Percentiles rank a stretch among this genome's conserved stretches.
phyloP scores from a whole-genome alignment of 2,329 filamentous ascomycete species.

The Aspergillus sergii region DNA sequence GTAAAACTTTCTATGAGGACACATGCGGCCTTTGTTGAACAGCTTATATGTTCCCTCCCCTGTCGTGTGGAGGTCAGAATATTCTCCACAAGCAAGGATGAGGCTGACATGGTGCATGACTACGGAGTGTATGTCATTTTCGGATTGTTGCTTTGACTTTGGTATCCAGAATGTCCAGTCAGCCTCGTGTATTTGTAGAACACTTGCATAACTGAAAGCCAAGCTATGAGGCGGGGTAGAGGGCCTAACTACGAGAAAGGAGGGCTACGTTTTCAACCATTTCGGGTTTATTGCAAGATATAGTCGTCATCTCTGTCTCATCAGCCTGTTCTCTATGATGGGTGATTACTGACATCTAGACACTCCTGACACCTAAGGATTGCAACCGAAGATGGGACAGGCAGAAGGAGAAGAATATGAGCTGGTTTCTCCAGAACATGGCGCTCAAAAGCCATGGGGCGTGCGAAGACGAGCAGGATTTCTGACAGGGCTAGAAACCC shows the following conservation, averaged over 20 bases:
- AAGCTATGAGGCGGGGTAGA: too few species aligned
- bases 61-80: background rate
- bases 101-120: background rate
- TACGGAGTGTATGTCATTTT: background rate
- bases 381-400: background rate
- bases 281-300: too few species aligned
- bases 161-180: background rate
- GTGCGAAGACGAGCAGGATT: too few species aligned
- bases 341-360: background rate
- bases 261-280: too few species aligned
- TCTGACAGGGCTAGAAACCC: too few species aligned
- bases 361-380: background rate
- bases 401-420: background rate
- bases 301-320: background rate
- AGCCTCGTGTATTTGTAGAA: background rate
- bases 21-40: background rate
- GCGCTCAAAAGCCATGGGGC: background rate
- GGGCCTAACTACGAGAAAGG: too few species aligned
- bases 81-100: background rate
- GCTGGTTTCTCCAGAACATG: background rate
- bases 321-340: background rate
- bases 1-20: background rate
- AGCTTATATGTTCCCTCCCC: background rate
- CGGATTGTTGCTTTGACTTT: background rate
- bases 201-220: background rate